Conservation (phyloP, 2,329 filamentous ascomycete genomes). For the Westerdykella sp. region DNA sequence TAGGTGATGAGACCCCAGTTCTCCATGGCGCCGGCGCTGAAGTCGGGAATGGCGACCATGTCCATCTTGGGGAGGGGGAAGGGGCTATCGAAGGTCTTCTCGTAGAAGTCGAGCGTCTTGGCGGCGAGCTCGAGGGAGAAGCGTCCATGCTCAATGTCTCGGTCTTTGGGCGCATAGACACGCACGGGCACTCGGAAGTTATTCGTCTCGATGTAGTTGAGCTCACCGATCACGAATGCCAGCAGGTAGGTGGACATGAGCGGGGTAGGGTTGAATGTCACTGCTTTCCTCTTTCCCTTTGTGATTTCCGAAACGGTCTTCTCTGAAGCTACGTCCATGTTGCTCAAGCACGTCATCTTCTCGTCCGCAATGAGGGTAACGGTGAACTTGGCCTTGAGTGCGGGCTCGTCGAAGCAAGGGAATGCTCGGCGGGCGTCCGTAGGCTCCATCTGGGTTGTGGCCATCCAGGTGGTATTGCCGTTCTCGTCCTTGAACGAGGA, state of each 20-base stretch:
- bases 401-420: constrained; percentile 94
- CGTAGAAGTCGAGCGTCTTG: constrained; percentile 86
- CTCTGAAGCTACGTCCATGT: constrained; percentile 89
- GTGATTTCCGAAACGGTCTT: constrained; percentile 62
- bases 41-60: constrained; percentile 93
- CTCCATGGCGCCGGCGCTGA: constrained; percentile 94
- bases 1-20: constrained; percentile 98
- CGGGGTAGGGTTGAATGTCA: constrained; percentile 87
- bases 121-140: constrained; percentile 89
- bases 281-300: constrained; percentile 67
- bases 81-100: constrained; percentile 82
- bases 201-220: constrained; percentile 89
- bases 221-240: constrained; percentile 88
- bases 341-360: constrained; percentile 84
- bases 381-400: constrained; percentile 87
- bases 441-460: constrained; percentile 92
- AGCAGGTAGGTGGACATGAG: constrained; percentile 95
- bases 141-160: constrained; percentile 81
- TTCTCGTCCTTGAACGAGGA: constrained; percentile 83
- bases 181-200: constrained; percentile 86
- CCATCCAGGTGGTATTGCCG: constrained; percentile 74
- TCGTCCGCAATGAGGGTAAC: constrained; percentile 88
- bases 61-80: constrained; percentile 94
- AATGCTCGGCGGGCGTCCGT: constrained; percentile 90
- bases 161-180: constrained; percentile 87